Conservation (phyloP, 2,329 filamentous ascomycete species). For the Colletotrichum sp. region DNA sequence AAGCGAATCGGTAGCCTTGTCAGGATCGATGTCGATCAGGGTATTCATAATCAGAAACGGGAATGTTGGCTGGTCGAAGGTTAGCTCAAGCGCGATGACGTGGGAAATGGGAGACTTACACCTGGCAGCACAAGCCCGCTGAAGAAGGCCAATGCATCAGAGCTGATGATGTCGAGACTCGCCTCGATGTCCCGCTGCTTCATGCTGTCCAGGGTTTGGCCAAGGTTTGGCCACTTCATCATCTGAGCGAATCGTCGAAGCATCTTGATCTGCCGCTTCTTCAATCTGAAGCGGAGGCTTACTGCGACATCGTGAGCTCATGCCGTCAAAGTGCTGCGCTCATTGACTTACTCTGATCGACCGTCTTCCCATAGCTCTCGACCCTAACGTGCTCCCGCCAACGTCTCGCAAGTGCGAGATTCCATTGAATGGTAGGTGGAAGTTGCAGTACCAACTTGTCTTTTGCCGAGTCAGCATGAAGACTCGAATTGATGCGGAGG, state of each 20-base stretch:
- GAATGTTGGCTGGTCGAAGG: constrained; percentile 54
- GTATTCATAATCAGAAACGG: constrained; percentile 82
- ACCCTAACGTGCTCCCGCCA: constrained; percentile 76
- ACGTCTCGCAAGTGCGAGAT: constrained; percentile 73
- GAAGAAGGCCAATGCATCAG: constrained; percentile 79
- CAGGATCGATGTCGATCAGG: constrained; percentile 76
- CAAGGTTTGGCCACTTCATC: constrained; percentile 80
- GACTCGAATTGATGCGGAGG: constrained; percentile 68
- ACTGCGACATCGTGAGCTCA: constrained; percentile 39
- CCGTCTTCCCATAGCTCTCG: constrained; percentile 60
- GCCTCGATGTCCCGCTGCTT: constrained; percentile 64
- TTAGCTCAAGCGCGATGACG: not conserved
- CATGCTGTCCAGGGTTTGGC: constrained; percentile 66
- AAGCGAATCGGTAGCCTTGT: constrained; percentile 68
- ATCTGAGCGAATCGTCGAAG: constrained; percentile 71
- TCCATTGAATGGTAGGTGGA: constrained; percentile 75
- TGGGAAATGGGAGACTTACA: constrained; percentile 41
- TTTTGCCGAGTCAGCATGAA: constrained; percentile 68
- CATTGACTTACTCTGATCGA: constrained; percentile 52
- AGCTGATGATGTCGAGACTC: constrained; percentile 64
- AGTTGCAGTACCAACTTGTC: constrained; percentile 68
- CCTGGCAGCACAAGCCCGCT: constrained; percentile 76
- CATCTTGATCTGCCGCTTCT: constrained; percentile 72
- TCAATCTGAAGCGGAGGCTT: constrained; percentile 67
- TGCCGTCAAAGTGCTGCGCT: not conserved